A percentile compares a stretch with the other conserved stretches of the same genome.
Conservation (phyloP, 768 basidiomycete species). For the Suillus subalutaceus region DNA sequence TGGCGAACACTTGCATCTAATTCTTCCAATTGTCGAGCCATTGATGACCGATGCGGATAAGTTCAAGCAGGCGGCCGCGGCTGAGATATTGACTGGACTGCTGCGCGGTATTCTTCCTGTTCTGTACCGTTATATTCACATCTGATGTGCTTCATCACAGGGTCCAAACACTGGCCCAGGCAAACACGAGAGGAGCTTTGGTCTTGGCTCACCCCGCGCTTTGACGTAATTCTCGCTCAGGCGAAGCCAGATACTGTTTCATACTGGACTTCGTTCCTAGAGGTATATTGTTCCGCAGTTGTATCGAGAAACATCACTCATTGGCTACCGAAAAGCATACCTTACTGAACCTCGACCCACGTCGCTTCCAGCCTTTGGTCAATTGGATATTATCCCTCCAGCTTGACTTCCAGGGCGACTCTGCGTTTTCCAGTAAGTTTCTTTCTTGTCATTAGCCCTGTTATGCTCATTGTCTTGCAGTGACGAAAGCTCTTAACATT, state of each 20-base stretch:
- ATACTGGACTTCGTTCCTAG: slow-evolving; percentile 74
- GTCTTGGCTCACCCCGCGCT: slow-evolving; percentile 66
- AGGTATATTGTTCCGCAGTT: slow-evolving; percentile 19
- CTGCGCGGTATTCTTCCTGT: slow-evolving; percentile 57
- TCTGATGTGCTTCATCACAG: slow-evolving; percentile 37
- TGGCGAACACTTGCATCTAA: slow-evolving; percentile 48
- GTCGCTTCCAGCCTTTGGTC: slow-evolving; percentile 70
- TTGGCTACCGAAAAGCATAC: slow-evolving; percentile 40
- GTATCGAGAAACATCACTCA: slow-evolving; percentile 8
- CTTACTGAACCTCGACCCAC: slow-evolving; percentile 75
- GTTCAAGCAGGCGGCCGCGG: slow-evolving; percentile 84
- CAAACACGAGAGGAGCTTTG: slow-evolving; percentile 58
- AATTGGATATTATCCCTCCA: slow-evolving; percentile 78
- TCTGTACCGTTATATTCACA: slow-evolving; percentile 3
- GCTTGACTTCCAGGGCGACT: slow-evolving; percentile 82
- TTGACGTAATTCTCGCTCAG: slow-evolving; percentile 67
- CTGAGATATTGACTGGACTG: slow-evolving; percentile 73
- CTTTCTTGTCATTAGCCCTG: not conserved
- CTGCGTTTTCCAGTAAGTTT: slow-evolving; percentile 80
- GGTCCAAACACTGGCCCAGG: slow-evolving; percentile 84
- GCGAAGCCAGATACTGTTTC: slow-evolving; percentile 85
- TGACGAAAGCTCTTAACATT: slow-evolving; percentile 73
- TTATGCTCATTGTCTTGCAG: slow-evolving; percentile 41
- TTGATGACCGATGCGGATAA: slow-evolving; percentile 69
- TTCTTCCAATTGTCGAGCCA: slow-evolving; percentile 61